phyloP scores from a whole-genome alignment of 78 protist genomes.

The Pigoraptor vietnamica region DNA sequence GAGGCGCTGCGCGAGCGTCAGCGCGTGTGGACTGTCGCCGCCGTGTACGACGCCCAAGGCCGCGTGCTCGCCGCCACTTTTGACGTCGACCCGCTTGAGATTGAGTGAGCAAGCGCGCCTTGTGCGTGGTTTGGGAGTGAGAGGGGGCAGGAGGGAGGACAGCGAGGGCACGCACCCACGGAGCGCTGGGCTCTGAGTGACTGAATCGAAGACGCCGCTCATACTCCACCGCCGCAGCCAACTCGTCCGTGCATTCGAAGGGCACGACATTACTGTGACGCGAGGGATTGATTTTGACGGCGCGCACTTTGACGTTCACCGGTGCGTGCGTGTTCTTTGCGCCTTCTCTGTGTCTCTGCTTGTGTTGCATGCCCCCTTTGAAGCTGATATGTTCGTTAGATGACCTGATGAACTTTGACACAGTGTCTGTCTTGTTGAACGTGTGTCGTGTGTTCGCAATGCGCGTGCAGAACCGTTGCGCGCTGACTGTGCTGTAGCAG shows the following conservation, averaged over 20 bases:
- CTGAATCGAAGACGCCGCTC: no score
- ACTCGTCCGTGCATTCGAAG: background rate
- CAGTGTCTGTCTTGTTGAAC: no score
- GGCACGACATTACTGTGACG: background rate
- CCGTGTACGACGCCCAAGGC: background rate
- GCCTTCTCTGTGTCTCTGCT: no score
- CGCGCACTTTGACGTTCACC: background rate
- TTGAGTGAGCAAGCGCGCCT: background rate
- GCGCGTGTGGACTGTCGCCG: background rate
- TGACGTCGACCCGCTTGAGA: background rate
- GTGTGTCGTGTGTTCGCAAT: no score
- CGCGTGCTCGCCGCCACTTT: background rate
- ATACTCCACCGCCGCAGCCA: background rate
- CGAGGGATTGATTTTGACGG: background rate
- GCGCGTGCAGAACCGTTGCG: no score
- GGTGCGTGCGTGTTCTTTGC: no score
- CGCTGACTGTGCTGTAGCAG: no score
- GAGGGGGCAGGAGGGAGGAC: no score
- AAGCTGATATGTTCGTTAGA: no score
- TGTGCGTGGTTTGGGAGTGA: background rate
- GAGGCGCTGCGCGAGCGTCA: background rate
- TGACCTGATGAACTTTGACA: no score
- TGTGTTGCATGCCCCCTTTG: background rate
- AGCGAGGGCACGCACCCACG: background rate
- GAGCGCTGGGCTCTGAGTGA: background rate